phyloP scores from a whole-genome alignment of 1,284 basidiomycete species.

The Fomitopsis schrenkii region DNA sequence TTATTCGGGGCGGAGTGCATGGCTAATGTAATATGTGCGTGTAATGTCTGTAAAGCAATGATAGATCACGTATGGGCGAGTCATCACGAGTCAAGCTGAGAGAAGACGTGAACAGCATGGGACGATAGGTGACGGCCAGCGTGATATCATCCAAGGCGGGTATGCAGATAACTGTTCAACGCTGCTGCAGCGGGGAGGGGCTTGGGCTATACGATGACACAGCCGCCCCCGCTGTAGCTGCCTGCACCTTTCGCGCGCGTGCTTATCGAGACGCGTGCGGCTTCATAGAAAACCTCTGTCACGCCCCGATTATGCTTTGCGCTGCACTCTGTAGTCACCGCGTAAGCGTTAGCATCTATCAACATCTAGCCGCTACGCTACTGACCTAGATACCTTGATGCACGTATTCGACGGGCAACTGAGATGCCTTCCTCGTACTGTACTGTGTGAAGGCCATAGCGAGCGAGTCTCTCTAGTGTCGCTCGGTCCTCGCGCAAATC shows the following conservation, averaged over 20 bases:
- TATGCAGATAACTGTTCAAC: not conserved
- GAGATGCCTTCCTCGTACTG: slow-evolving; percentile 89
- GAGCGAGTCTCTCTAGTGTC: slow-evolving; percentile 64
- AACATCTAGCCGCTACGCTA: slow-evolving; percentile 7
- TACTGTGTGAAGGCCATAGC: slow-evolving; percentile 66
- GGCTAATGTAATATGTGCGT: not conserved
- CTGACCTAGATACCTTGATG: slow-evolving; percentile 86
- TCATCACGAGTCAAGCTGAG: not conserved
- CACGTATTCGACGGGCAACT: slow-evolving; percentile 87
- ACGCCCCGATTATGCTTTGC: slow-evolving; percentile 96
- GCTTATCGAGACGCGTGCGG: slow-evolving; percentile 78
- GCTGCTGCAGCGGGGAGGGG: not conserved
- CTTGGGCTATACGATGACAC: slow-evolving; percentile 20
- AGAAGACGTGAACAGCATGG: not conserved
- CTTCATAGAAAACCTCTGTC: slow-evolving; percentile 87
- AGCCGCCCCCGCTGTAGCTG: slow-evolving; percentile 32
- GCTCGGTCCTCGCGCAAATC: slow-evolving; percentile 82
- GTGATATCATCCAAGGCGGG: not conserved
- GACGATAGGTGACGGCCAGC: not conserved
- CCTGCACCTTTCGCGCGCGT: slow-evolving; percentile 67
- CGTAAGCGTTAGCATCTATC: not conserved
- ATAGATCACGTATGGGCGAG: not conserved
- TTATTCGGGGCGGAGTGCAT: not conserved
- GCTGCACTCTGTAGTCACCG: slow-evolving; percentile 72
- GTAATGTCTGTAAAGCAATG: not conserved